phyloP scores from a whole-genome alignment of 768 basidiomycete species.

The Boletus rufocinnamomeus region DNA sequence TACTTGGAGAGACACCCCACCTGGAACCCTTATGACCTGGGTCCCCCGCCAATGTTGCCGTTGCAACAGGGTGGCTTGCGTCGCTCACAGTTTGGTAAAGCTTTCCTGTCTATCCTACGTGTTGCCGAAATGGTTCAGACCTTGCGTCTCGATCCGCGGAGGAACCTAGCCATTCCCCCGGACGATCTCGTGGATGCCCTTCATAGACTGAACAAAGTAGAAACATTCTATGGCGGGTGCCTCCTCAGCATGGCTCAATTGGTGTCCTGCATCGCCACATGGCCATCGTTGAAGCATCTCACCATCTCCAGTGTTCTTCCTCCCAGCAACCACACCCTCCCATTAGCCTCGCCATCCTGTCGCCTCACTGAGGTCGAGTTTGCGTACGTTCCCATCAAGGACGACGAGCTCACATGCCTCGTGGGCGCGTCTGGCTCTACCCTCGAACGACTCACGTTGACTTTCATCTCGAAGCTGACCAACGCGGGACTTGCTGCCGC shows the following conservation, averaged over 20 bases:
- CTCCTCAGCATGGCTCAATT: conserved; percentile 5
- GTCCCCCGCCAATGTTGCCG: not conserved
- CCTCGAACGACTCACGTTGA: conserved; percentile 10
- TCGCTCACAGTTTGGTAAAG: not conserved
- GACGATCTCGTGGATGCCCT: conserved; percentile 3
- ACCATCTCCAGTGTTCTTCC: not conserved
- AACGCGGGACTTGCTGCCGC: conserved; percentile 3
- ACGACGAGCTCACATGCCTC: conserved; percentile 15
- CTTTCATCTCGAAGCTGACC: not conserved
- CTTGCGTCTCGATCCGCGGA: not conserved
- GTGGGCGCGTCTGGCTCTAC: conserved; percentile 5
- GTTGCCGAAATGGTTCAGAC: conserved; percentile 3
- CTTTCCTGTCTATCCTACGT: conserved; percentile 7
- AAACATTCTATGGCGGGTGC: not conserved
- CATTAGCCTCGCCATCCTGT: not conserved
- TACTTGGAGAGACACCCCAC: conserved; percentile 9
- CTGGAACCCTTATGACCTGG: not conserved
- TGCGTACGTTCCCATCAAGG: not conserved
- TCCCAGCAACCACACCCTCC: not conserved
- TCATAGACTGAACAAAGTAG: not conserved
- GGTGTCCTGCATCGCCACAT: conserved; percentile 6
- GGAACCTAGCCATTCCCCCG: not conserved
- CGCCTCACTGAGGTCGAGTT: not conserved
- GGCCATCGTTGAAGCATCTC: conserved; percentile 12
- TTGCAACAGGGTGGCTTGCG: not conserved